These are phyloP conservation scores for Ceratonia siliqua DNA, from an alignment of 306 rosid species.

Conservation along the genomic window DNA sequence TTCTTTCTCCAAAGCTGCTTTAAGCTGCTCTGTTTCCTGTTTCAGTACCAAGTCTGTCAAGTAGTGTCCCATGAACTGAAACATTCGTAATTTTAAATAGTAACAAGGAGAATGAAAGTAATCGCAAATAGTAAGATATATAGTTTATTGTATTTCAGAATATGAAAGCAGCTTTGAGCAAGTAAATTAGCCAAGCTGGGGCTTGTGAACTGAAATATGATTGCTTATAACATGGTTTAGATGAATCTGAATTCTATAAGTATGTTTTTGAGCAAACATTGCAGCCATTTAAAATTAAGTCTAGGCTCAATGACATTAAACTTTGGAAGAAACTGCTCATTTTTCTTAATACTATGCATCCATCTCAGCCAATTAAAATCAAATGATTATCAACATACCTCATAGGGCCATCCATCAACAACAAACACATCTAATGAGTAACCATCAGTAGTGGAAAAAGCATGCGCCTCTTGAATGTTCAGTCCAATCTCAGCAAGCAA, in stretches of 20 bases:
- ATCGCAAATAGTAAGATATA: neutral
- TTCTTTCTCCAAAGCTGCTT: conserved; percentile 63
- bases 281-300: neutral
- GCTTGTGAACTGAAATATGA: conserved; percentile 14
- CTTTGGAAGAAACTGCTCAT: neutral
- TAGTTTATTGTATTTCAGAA: neutral
- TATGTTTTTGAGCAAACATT: neutral
- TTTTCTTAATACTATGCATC: neutral
- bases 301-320: neutral
- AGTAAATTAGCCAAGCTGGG: neutral
- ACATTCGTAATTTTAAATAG: neutral
- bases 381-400: conserved; percentile 52
- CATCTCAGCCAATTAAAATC: conserved; percentile 21
- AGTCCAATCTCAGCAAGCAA: conserved; percentile 89
- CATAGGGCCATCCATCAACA: conserved; percentile 94
- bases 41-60: conserved; percentile 40
- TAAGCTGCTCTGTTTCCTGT: conserved; percentile 78
- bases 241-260: neutral
- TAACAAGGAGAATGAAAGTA: neutral
- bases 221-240: neutral
- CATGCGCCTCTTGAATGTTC: conserved; percentile 99
- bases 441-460: conserved; percentile 93
- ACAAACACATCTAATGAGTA: conserved; percentile 95
- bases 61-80: conserved; percentile 10
- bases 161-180: conserved; percentile 20